Base-by-base conservation (phyloP, 148 eudicot species). In the Amaranthus cruentus region DNA sequence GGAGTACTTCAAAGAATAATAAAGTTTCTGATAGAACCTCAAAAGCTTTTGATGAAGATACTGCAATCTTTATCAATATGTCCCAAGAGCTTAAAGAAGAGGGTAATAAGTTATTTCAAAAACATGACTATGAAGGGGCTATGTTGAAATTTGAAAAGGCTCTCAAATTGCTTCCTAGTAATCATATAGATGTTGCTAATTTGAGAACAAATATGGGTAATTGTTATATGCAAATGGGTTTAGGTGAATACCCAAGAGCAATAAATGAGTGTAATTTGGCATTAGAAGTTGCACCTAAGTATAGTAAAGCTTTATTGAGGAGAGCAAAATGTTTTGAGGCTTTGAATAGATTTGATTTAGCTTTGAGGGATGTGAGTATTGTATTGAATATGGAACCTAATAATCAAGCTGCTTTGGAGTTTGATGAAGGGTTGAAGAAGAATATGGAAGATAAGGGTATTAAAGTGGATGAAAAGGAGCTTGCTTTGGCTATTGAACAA, bases 281-380 rank as follows among this genome's bases (percentile, higher is more conserved):
- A 7, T 85, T 95, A 57, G 90, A 90, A 75, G 98, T 95, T 76
- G 89, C 97, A n/a, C 98, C 98, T 6, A 95, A 90, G 87, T 95
- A 89, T 75, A 95, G 93, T 81, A 95, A 95, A 81, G 98, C 92
- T 10, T 80, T 95, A 70, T 80, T 95, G 83, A 95, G 78, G 85
- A 88, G 98, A 77, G 97, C 97, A 2, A 90, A 78, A 85, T 95
- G 98, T 78, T 95, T 88, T 69, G 97, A 90, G 83, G 88, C 84
- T 62, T 74, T 95, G 87, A 83, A 87, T 79, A 85, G 90, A 84
- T 79, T 88, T 42, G 98, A 87, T 68, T 83, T 87, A 75, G 97
- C 97, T 76, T 76, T 89, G 81, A 91, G 89, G 79, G 98, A 95
- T 82, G 93, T 95, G 49, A 86, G 85, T 71, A 64, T 75, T 75